Evolutionary conservation across 2,329 filamentous ascomycete species (phyloP), one percentile per base, ranked within the genome.

Genomic region (Dactylella cylindrospora): DNA sequence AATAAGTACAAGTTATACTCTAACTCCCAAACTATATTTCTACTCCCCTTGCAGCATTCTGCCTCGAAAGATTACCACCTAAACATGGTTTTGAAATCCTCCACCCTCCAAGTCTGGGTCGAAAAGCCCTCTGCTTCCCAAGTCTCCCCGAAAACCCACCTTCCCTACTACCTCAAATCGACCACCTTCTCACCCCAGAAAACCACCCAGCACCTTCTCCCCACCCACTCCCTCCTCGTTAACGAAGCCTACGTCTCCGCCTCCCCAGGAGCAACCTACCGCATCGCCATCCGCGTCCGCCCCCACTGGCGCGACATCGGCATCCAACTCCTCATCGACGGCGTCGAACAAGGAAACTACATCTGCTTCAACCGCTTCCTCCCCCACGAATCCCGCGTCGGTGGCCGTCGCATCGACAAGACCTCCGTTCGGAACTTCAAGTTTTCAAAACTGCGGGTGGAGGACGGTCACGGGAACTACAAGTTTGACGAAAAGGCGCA

Each of bases 251-350:
- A 49, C 29, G 15, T 62, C 12, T 36, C 41, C 26, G 41, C 57
- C 17, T 20, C 7, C n/a, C 28, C 33, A 17, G 50, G 26, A 3
- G 28, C 17, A 1, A 3, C 17, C 28, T 62, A 62, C 41, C 35
- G 41, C 13, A 29, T 62, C 29, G 35, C 10, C 10, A 1, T 53
- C 17, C 36, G 33, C n/a, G 4, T 49, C 5, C n/a, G 22, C 2
- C 49, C 35, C 1, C 54, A 54, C n/a, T 26, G 32, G 26, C 19
- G 13, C 5, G 5, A 35, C 20, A 13, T 49, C 15, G 43, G 29
- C 3, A 20, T 54, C 2, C 47, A 62, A 43, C 3, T 54, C 12
- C 53, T 62, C 19, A 54, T 62, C 36, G 57, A 62, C 20, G 57
- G 49, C 5, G 29, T 62, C 6, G 50, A 62, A n/a, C 57, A 54